Evolutionary conservation across 176 grass and related monocot genomes (phyloP).

Genomic region (Bolboschoenus planiculmis): DNA sequence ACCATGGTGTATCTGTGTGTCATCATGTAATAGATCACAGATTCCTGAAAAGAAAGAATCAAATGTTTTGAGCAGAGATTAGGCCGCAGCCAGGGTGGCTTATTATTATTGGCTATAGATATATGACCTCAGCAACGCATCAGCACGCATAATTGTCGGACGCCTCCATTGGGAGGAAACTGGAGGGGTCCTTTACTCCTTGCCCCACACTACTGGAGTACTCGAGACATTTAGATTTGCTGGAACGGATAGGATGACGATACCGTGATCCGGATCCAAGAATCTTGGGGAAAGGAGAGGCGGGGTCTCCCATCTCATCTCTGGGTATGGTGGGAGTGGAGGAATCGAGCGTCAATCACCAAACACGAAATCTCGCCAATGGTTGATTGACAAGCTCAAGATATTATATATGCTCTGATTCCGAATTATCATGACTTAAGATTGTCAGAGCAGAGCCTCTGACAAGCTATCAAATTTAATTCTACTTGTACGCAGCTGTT

Average conservation of each 20-base stretch:
- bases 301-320: too few relatives aligned
- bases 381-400: neutral
- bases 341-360: neutral
- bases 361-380: neutral
- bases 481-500: neutral
- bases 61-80: neutral
- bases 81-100: neutral
- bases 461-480: neutral
- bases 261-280: neutral
- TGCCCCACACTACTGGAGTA: too few relatives aligned
- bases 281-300: constrained; percentile 16
- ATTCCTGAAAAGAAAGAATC: too few relatives aligned
- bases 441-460: neutral
- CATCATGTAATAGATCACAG: too few relatives aligned
- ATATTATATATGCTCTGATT: neutral
- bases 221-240: too few relatives aligned
- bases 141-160: too few relatives aligned
- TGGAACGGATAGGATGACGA: neutral
- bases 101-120: constrained; percentile 2
- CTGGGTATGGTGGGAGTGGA: too few relatives aligned
- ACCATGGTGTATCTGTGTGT: too few relatives aligned
- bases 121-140: neutral
- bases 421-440: neutral
- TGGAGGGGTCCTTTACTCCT: too few relatives aligned
- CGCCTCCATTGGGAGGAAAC: too few relatives aligned